Evolutionary conservation across 2,329 filamentous ascomycete species (phyloP).

Genomic region (Fusarium pseudocircinatum): DNA sequence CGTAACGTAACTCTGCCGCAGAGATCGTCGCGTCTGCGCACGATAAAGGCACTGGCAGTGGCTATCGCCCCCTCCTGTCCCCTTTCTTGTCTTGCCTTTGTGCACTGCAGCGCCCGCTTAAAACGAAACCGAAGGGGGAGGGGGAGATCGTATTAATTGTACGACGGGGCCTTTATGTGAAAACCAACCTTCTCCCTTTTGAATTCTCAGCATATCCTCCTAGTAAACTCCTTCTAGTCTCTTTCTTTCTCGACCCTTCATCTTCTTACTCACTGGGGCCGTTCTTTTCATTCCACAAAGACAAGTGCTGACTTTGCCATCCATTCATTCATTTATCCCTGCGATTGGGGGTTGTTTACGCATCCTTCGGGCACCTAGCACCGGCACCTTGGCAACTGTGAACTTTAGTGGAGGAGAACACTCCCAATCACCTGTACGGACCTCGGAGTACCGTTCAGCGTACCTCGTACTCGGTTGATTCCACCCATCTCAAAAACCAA

Average conservation of each 20-base stretch:
- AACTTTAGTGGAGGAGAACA: conserved; percentile 3
- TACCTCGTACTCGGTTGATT: conserved; percentile 9
- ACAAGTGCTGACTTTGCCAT: conserved; percentile 18
- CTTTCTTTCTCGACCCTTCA: neutral
- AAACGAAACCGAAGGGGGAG: neutral
- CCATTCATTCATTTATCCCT: conserved; percentile 7
- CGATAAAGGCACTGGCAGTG: neutral
- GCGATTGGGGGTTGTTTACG: conserved; percentile 23
- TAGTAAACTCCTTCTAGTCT: neutral
- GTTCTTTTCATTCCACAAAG: conserved; percentile 3
- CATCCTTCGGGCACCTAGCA: neutral
- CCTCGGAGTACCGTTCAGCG: neutral
- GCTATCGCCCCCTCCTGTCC: conserved; percentile 9
- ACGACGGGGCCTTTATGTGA: neutral
- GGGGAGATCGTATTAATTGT: conserved; percentile 17
- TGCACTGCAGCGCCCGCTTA: conserved; percentile 16
- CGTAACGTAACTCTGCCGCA: conserved; percentile 38
- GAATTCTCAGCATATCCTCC: neutral
- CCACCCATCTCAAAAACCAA: conserved; percentile 11
- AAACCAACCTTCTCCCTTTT: neutral
- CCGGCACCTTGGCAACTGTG: conserved; percentile 5
- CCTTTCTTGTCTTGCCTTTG: conserved; percentile 17
- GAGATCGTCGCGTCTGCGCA: conserved; percentile 30
- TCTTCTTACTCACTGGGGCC: neutral
- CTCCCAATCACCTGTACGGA: conserved; percentile 3